Evolutionary conservation across 441 rosid genomes (phyloP).

Genomic region (Breynia disticha): DNA sequence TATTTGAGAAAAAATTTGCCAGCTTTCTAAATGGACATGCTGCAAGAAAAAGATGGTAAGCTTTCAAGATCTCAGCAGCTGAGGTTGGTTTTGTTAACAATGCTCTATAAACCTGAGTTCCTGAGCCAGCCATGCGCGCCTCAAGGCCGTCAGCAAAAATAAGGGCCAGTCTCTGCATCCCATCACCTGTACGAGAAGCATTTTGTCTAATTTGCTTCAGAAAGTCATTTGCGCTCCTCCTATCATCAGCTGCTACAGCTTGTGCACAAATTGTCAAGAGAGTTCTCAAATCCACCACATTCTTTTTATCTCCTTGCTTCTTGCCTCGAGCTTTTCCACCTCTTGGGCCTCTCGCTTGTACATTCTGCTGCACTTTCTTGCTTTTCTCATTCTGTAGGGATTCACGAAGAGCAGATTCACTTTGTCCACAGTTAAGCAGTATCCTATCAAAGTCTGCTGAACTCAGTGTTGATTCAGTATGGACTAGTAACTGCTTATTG

Average conservation of each 20-base stretch:
- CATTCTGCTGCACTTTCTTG: constrained; percentile 23
- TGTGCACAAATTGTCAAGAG: constrained; percentile 48
- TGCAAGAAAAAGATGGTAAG: constrained; percentile 38
- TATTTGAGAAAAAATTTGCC: constrained; percentile 31
- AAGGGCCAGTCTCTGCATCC: constrained; percentile 72
- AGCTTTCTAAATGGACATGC: constrained; percentile 34
- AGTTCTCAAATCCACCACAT: constrained; percentile 45
- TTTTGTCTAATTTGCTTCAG: constrained; percentile 57
- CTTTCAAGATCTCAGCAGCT: constrained; percentile 59
- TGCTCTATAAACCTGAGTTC: constrained; percentile 43
- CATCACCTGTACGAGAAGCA: constrained; percentile 66
- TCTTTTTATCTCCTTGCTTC: constrained; percentile 29
- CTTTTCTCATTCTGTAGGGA: constrained; percentile 27
- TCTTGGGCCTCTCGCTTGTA: constrained; percentile 17
- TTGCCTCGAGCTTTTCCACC: constrained; percentile 27
- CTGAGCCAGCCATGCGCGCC: constrained; percentile 66
- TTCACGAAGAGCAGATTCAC: constrained; percentile 37
- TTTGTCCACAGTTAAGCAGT: constrained; percentile 31
- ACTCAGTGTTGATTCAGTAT: constrained; percentile 30
- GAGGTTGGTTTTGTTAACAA: constrained; percentile 39
- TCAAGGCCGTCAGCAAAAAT: constrained; percentile 69
- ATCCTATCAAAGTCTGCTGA: constrained; percentile 39
- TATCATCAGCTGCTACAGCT: constrained; percentile 49
- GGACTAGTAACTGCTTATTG: constrained; percentile 34
- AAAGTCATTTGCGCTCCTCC: constrained; percentile 42